Evolutionary conservation across 495 filamentous ascomycete species (phyloP), one percentile per base, ranked within the genome.

Genomic region (Talaromyces nanjingensis): DNA sequence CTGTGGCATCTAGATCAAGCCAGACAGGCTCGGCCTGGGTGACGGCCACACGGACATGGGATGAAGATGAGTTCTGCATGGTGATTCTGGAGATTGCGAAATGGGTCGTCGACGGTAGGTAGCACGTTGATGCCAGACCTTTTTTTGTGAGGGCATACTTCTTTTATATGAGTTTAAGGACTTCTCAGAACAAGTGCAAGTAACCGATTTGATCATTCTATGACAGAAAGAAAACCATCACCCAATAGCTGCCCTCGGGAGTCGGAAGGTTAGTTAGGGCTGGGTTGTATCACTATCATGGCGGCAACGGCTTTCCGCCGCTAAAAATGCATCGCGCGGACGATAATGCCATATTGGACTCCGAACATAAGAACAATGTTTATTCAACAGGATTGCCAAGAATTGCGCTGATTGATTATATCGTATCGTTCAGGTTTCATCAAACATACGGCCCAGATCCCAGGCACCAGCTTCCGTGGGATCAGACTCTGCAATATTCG

Each of bases 1-100:
- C 74, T 3, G 75, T 72, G 1, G 64, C 78, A 0, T 72, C 66
- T 1, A 87, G 72, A 65, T 87, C 79, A 0, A 86, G 71, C 81
- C 83, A 85, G 8, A 68, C 73, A 0, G 84, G 83, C 70, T 86
- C 84, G 2, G 79, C 76, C 65, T 85, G 81, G 11, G 72, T 76
- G 33, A 76, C 79, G 0, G 80, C 81, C n/a, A 83, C 80, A 6
- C 72, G 70, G 12, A 77, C 49, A 29, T 54, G 49, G 49, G 18
- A 54, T 24, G 49, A 22, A 18, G 49, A 12, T 54, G 49, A 54
- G 42, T 59, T 54, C 18, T 54, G 49, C 49, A 54, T 54, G 49
- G 49, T 54, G 49, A 22, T 22, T 54, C 11, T 54, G 18, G 49
- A 24, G 49, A 24, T 54, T 24, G 49, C 24, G 49, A 54, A 22